These are phyloP conservation scores for Calonectria crousiana DNA, from an alignment of 2,329 filamentous ascomycete species.

Conservation along the genomic window DNA sequence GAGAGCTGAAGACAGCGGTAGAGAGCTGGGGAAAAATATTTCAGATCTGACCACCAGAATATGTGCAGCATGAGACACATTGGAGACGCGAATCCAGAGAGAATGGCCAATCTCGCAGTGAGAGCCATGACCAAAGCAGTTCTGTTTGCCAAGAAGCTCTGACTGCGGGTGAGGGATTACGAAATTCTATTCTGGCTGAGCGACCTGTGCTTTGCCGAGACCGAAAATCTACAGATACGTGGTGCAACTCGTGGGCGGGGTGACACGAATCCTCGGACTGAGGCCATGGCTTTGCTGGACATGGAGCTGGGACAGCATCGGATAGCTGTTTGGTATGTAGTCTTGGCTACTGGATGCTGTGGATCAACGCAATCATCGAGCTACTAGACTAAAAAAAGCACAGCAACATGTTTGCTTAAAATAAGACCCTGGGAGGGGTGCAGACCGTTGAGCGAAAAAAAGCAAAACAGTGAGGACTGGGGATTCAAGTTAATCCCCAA, in stretches of 20 bases:
- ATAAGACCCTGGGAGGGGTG: neutral
- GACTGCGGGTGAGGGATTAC: neutral
- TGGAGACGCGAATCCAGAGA: neutral
- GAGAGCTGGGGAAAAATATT: neutral
- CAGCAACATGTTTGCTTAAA: neutral
- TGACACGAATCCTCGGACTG: neutral
- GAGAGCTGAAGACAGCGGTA: neutral
- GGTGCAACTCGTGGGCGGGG: neutral
- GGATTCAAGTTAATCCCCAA: neutral
- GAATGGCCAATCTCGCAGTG: neutral
- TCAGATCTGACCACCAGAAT: neutral
- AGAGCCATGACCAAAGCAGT: neutral
- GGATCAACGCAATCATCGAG: neutral
- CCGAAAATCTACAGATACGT: neutral
- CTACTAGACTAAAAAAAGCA: neutral
- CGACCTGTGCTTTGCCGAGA: neutral
- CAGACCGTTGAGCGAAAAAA: neutral
- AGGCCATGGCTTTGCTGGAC: neutral
- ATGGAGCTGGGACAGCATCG: neutral
- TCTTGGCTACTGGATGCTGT: neutral
- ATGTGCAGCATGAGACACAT: neutral
- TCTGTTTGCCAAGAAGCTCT: neutral
- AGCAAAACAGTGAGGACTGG: conserved; percentile 3
- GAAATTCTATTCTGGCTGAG: neutral
- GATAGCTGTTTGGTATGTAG: neutral